Base-by-base conservation (phyloP, 176 grass and related monocot species). In the Chrysopogon serrulatus region DNA sequence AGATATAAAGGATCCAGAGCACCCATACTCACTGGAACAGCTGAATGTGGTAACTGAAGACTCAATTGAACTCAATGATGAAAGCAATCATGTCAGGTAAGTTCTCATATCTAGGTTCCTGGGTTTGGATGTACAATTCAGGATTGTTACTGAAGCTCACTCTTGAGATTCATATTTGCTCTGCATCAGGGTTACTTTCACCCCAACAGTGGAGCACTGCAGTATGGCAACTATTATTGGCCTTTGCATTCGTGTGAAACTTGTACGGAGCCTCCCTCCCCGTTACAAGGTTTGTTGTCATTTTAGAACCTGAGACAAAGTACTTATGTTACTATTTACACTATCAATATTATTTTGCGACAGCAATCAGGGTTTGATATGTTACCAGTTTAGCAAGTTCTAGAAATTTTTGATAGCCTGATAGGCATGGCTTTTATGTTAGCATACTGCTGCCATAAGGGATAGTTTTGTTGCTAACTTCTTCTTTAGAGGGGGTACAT, bases 1-100 rank as follows among this genome's bases (percentile, higher is more conserved):
- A 96, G 96, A 98, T 83, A 98, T 98, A 89, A 93, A 93, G 83
- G 96, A 98, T 47, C 93, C 93, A 40, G 96, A 98, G 80, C 93
- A 95, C 81, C 96, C 96, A 56, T 94, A 95, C 83, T 96, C 96
- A 57, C 71, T 98, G 65, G 96, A 98, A 88, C 91, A 96, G 77
- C 83, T 98, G 74, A 95, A 98, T 71, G 96, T 96, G 84, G 83
- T 98, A 34, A 89, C 89, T 34, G 93, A 98, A 83, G 86, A 98
- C 28, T 94, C 89, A 16, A 62, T 92, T 24, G 87, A 95, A 84
- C 86, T 98, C 19, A 91, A 71, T 54, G 89, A 95, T 73, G 80
- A 90, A 63, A 72, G 71, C 62, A 90, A 85, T 69, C 66, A 81
- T 90, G 93, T 98, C 59, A 93, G 93, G 96, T 94, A 87, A 79